Conservation (phyloP, 192 early-diverging fungal genomes). For the Lunasporangiospora selenospora region DNA sequence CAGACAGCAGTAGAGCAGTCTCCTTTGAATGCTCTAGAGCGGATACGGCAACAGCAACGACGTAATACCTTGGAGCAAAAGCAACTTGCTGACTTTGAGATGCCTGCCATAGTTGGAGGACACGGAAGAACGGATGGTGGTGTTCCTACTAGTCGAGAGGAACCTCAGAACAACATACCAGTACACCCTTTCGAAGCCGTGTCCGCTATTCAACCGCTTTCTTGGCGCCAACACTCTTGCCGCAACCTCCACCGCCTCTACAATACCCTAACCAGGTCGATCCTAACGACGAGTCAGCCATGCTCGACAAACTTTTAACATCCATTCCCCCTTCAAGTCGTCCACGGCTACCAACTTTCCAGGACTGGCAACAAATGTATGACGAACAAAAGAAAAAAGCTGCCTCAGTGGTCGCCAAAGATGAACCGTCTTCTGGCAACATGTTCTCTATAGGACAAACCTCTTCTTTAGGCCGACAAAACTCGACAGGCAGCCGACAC, state of each 20-base stretch:
- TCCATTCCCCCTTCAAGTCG: constrained; percentile 23
- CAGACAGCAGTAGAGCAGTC: constrained; percentile 3
- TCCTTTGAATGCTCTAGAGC: constrained; percentile 24
- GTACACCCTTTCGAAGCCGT: not conserved
- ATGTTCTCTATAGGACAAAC: constrained; percentile 7
- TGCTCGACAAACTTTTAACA: constrained; percentile 26
- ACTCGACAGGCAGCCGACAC: constrained; percentile 28
- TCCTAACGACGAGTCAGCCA: constrained; percentile 8
- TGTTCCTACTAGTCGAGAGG: constrained; percentile 4
- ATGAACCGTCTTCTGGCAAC: too few species aligned
- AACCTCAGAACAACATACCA: constrained; percentile 5
- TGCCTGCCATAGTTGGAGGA: constrained; percentile 3
- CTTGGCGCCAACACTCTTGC: not conserved
- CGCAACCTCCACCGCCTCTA: not conserved
- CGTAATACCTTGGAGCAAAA: constrained; percentile 27
- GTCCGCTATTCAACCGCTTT: too few species aligned
- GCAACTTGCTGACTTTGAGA: constrained; percentile 4
- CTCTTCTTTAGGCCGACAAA: constrained; percentile 34
- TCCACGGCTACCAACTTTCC: constrained; percentile 27
- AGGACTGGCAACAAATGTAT: constrained; percentile 31
- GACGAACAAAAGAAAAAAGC: constrained; percentile 17
- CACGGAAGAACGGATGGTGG: not conserved
- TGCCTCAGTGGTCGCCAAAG: too few species aligned
- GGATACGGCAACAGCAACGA: constrained; percentile 16
- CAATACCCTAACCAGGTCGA: not conserved